Evolutionary conservation across 306 rosid genomes (phyloP).

Genomic region (Rubus idaeus): DNA sequence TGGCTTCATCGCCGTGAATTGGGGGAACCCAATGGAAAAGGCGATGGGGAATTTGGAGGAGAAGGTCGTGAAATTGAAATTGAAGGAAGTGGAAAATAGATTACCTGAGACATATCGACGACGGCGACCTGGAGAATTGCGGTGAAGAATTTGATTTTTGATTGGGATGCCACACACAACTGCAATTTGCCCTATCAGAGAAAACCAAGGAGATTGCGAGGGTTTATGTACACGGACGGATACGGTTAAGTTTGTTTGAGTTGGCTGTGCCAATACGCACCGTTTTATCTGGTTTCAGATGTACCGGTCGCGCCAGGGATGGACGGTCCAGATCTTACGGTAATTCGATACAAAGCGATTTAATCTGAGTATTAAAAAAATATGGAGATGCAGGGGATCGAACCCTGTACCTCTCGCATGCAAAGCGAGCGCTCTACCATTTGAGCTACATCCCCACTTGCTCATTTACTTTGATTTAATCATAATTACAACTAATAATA

Average conservation of each 20-base stretch:
- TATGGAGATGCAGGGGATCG: constrained; percentile 1
- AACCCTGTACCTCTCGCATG: constrained; percentile 8
- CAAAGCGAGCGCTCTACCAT: constrained; percentile 8
- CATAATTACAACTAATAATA: too few relatives aligned
- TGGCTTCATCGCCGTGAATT: not conserved
- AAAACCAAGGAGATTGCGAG: not conserved
- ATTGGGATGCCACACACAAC: not conserved
- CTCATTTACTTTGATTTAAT: too few relatives aligned
- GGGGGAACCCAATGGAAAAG: not conserved
- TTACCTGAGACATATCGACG: constrained; percentile 57
- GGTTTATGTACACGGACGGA: not conserved
- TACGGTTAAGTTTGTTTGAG: constrained; percentile 1
- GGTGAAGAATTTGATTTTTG: constrained; percentile 6
- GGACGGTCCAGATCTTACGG: not conserved
- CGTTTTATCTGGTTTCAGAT: not conserved
- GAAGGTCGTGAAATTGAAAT: not conserved
- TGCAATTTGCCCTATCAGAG: constrained; percentile 3
- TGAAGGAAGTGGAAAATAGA: not conserved
- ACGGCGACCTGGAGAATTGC: not conserved
- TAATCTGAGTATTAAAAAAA: too few relatives aligned
- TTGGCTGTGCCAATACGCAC: not conserved
- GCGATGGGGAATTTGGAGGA: not conserved
- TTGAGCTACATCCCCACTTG: not conserved
- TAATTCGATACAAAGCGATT: too few relatives aligned
- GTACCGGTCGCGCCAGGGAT: not conserved